Evolutionary conservation across 192 early-diverging fungal genomes (phyloP).

Genomic region (Fimicolochytrium jonesii): DNA sequence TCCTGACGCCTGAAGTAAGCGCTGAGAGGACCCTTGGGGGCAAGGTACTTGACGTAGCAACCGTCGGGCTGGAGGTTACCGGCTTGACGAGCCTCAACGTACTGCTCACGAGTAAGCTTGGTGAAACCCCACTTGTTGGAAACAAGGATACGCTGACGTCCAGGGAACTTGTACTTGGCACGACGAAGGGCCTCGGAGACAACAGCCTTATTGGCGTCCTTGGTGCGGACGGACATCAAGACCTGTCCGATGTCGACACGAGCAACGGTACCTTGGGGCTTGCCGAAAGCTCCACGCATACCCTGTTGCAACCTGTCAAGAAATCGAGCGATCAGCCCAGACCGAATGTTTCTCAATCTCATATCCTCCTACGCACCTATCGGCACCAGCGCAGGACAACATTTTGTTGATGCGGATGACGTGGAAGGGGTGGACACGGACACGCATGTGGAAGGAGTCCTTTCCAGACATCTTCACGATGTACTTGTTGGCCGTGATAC

Average conservation of each 20-base stretch:
- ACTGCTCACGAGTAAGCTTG: conserved; percentile 71
- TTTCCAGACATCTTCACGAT: conserved; percentile 95
- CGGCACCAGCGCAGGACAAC: conserved; percentile 99
- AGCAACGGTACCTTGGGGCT: conserved; percentile 91
- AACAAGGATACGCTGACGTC: conserved; percentile 97
- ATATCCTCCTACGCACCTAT: conserved; percentile 69
- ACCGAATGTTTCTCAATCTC: too few species aligned
- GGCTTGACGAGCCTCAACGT: conserved; percentile 67
- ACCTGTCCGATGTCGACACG: conserved; percentile 98
- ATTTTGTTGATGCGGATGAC: conserved; percentile 99
- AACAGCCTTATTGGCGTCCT: conserved; percentile 87
- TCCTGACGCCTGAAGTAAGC: conserved; percentile 35
- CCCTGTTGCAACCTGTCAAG: conserved; percentile 90
- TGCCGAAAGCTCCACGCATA: conserved; percentile 99
- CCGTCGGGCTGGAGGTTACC: conserved; percentile 88
- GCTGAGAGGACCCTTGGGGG: conserved; percentile 73
- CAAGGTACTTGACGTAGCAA: conserved; percentile 92
- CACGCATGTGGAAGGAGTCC: conserved; percentile 98
- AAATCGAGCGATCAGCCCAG: too few species aligned
- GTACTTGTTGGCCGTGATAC: conserved; percentile 98
- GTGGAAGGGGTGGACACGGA: conserved; percentile 98
- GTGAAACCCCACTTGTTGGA: conserved; percentile 99
- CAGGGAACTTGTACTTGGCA: conserved; percentile 99
- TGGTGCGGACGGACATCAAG: conserved; percentile 92
- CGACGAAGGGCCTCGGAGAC: conserved; percentile 91